phyloP scores from a whole-genome alignment of 106 monocot genomes.

The Allium cepa region DNA sequence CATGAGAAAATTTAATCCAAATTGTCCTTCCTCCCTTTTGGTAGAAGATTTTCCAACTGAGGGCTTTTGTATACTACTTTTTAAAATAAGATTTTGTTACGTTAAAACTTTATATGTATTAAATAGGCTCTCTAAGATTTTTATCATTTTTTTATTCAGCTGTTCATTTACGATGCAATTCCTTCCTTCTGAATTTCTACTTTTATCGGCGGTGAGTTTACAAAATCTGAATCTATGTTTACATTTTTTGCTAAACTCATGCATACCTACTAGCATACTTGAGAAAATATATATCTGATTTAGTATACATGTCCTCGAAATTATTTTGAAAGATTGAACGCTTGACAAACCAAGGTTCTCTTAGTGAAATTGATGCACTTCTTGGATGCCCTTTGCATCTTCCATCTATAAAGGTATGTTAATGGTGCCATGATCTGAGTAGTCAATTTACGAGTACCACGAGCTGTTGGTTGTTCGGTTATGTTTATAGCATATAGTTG shows the following conservation, averaged over 20 bases:
- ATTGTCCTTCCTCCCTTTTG: too few relatives aligned
- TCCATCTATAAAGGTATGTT: constrained; percentile 69
- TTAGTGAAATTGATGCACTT: constrained; percentile 95
- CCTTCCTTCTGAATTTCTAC: constrained; percentile 72
- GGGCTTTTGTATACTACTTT: not conserved
- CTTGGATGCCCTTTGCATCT: constrained; percentile 95
- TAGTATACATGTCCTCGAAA: too few relatives aligned
- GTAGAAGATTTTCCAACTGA: too few relatives aligned
- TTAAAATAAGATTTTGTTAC: constrained; percentile 2
- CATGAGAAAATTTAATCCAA: too few relatives aligned
- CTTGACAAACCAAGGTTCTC: constrained; percentile 71
- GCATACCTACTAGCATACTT: too few relatives aligned
- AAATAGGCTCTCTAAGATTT: not conserved
- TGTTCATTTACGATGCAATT: constrained; percentile 42
- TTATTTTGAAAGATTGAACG: constrained; percentile 59
- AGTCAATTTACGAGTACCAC: too few relatives aligned
- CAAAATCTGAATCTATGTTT: not conserved
- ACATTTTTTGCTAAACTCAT: too few relatives aligned
- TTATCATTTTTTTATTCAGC: constrained; percentile 37
- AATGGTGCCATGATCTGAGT: too few relatives aligned
- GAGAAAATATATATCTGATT: too few relatives aligned
- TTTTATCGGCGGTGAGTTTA: constrained; percentile 68
- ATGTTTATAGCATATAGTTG: too few relatives aligned
- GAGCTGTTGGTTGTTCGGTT: too few relatives aligned
- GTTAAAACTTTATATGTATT: constrained; percentile 4